Evolutionary conservation across 169 alveolate genomes (phyloP), one percentile per base, ranked within the genome.

Genomic region (Theileria equi): DNA sequence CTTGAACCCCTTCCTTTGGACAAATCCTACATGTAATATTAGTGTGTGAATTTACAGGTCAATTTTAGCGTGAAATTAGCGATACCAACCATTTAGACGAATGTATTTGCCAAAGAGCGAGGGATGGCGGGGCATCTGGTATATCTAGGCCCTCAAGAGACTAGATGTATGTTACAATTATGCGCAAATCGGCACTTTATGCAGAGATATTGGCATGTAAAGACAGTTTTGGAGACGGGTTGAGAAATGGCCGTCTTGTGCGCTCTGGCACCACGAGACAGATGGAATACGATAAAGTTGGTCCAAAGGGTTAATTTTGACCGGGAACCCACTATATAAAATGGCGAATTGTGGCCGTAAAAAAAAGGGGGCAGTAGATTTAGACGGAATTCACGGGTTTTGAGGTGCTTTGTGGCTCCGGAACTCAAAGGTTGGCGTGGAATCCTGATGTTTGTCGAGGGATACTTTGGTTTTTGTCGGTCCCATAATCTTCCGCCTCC

Each of bases 1-100:
- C 67, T 91, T 91, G 80, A 86, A 91, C 41, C 90, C 92, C 62
- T 81, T 80, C 54, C 85, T 70, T 40, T 55, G 81, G 16, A 43
- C 70, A 17, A 29, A 38, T 21, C 84, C 84, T 73, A 55, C 13
- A 28, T 2, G 5, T 13, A 8, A 21, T 17, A 4, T 19, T 5
- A 23, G 50, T 17, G 19, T 5, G 38, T 10, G 5, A 53, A 29
- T 29, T 32, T 53, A 23, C 23, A 32, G 5, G n/a, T 54, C 6
- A 26, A 35, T 54, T 7, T 26, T 8, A 3, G 38, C 74, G 5
- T 21, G 1, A 21, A 25, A 17, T 23, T 2, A 48, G 13, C 58
- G 69, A 38, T 48, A 45, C 40, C 61, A 77, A 77, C 92, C 92
- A 43, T 81, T 74, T 40, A 85, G 72, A 61, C 92, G 72, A 28